Percentiles rank a stretch among this genome's conserved stretches.
phyloP scores from a whole-genome alignment of 805 yeast species.

The Candida insectorum region DNA sequence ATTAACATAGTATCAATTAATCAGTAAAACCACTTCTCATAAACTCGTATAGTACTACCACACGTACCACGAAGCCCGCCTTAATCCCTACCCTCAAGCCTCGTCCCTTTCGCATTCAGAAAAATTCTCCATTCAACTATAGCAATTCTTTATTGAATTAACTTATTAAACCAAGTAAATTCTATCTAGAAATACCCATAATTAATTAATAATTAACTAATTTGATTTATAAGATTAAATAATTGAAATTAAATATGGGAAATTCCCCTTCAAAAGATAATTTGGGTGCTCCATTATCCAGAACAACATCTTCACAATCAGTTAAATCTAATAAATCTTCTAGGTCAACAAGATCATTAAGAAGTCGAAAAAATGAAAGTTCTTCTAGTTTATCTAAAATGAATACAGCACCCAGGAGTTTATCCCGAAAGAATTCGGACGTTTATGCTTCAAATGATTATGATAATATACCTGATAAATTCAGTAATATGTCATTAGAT shows the following conservation, averaged over 20 bases:
- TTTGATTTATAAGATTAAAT: no score
- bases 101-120: no score
- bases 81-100: no score
- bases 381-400: conserved; percentile 15
- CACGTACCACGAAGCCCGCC: no score
- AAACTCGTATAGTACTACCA: no score
- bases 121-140: no score
- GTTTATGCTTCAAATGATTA: not conserved
- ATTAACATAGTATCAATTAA: no score
- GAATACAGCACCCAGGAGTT: conserved; percentile 24
- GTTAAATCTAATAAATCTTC: conserved; percentile 24
- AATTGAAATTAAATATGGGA: conserved; percentile 50
- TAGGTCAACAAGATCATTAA: conserved; percentile 6
- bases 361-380: conserved; percentile 10
- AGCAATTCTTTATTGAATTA: no score
- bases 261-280: conserved; percentile 48
- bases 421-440: conserved; percentile 28
- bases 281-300: conserved; percentile 48
- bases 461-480: conserved; percentile 13
- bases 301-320: conserved; percentile 54
- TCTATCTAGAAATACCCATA: no score
- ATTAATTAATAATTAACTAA: no score
- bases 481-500: conserved; percentile 7
- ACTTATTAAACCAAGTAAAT: no score
- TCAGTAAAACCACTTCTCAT: no score